Conservation (phyloP, 2,329 filamentous ascomycete species). For the Microcera coccophila region DNA sequence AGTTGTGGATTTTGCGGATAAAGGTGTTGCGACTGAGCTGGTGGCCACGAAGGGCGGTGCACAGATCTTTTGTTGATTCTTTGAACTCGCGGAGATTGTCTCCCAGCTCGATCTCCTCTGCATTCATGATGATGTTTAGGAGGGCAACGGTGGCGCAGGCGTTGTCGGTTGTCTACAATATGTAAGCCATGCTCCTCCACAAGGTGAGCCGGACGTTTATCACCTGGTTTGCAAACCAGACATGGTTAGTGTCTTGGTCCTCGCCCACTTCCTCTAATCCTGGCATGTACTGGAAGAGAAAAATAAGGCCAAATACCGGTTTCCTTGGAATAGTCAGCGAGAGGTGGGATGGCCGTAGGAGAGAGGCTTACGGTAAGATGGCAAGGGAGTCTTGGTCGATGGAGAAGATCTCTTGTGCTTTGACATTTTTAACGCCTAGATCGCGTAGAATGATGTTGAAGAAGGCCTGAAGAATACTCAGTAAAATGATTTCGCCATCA, state of each 20-base stretch:
- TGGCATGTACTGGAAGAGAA: conserved; percentile 71
- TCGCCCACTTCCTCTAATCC: conserved; percentile 50
- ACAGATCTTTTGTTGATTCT: conserved; percentile 62
- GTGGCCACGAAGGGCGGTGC: conserved; percentile 70
- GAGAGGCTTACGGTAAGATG: conserved; percentile 54
- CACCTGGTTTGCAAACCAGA: conserved; percentile 96
- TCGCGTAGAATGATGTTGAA: conserved; percentile 83
- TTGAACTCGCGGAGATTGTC: conserved; percentile 70
- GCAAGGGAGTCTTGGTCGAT: conserved; percentile 64
- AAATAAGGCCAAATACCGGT: conserved; percentile 81
- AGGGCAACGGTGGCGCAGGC: conserved; percentile 90
- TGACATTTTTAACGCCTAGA: conserved; percentile 69
- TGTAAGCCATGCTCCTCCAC: conserved; percentile 8
- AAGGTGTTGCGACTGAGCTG: conserved; percentile 69
- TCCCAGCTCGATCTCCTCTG: conserved; percentile 62
- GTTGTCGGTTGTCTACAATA: conserved; percentile 66
- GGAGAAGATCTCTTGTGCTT: conserved; percentile 71
- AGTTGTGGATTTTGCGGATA: conserved; percentile 81
- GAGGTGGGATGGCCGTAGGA: background rate
- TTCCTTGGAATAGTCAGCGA: conserved; percentile 45
- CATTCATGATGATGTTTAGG: conserved; percentile 91
- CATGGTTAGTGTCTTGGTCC: conserved; percentile 49
- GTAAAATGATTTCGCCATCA: background rate
- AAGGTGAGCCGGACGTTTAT: background rate
- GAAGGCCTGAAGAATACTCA: conserved; percentile 54